A percentile compares a stretch with the other conserved stretches of the same genome.
Evolutionary conservation across 2,329 filamentous ascomycete genomes (phyloP).

Genomic region (Simplicillium aogashimaense): DNA sequence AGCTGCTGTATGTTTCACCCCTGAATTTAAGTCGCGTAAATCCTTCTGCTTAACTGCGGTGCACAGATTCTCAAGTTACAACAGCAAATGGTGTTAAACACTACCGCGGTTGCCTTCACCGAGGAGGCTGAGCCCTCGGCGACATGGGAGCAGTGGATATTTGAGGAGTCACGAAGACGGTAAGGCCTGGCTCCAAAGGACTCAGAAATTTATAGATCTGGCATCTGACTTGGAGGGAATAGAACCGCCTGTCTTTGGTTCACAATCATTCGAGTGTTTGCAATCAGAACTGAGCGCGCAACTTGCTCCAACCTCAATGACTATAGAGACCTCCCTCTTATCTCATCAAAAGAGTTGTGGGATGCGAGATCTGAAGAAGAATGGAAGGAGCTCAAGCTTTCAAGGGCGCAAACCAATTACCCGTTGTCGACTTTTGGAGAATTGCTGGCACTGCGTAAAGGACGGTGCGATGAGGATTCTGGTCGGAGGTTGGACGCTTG

Average conservation of each 20-base stretch:
- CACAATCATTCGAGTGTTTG: constrained; percentile 12
- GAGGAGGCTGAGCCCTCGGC: constrained; percentile 9
- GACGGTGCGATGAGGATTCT: too few relatives aligned
- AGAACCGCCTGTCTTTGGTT: constrained; percentile 15
- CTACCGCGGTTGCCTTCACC: neutral
- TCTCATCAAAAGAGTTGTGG: constrained; percentile 7
- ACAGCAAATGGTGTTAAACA: too few relatives aligned
- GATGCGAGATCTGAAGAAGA: too few relatives aligned
- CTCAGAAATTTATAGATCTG: neutral
- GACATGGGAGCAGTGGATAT: constrained; percentile 20
- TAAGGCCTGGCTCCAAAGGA: neutral
- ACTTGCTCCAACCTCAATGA: constrained; percentile 3
- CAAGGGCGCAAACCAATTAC: too few relatives aligned
- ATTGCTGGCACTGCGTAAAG: too few relatives aligned
- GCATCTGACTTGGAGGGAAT: neutral
- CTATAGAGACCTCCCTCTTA: constrained; percentile 8
- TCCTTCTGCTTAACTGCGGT: too few relatives aligned
- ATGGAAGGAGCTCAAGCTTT: too few relatives aligned
- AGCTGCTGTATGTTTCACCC: constrained; percentile 7
- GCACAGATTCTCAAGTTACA: too few relatives aligned
- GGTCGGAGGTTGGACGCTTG: constrained; percentile 4
- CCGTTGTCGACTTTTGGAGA: too few relatives aligned
- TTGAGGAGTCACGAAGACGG: constrained; percentile 19
- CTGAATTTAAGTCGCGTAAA: too few relatives aligned
- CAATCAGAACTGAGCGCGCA: constrained; percentile 6